Base-by-base conservation (phyloP, 257 asterid genomes). In the Oldenlandia corymbosa region DNA sequence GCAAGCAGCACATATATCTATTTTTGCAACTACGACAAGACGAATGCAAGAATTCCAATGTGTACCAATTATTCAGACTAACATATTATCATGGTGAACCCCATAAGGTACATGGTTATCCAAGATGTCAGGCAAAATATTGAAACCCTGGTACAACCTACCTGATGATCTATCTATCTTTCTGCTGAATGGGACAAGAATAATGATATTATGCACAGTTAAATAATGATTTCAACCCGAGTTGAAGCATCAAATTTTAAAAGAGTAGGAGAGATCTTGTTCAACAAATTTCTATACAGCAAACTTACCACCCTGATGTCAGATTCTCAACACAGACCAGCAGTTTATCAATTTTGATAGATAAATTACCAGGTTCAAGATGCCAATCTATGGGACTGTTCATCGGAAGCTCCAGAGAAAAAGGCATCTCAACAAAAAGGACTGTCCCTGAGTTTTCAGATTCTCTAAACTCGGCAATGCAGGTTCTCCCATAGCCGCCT, bases 91-190 rank as follows among this genome's bases (percentile, higher is more conserved):
- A n/a, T n/a, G n/a, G n/a, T n/a, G n/a, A n/a, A n/a, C n/a, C n/a
- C n/a, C 7, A 24, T 23, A 60, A 60, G 53, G 64, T 46, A 66
- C 50, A 71, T 62, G 41, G 71, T 47, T 46, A 71, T 69, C 86
- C 87, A 73, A 66, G 87, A 82, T 76, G 71, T 82, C 85, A 68
- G n/a, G 34, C 72, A 58, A 81, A 78, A 75, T 79, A 78, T 48
- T 49, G 85, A 81, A 84, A 86, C 71, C 86, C 75, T 69, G 81
- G 84, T 66, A 39, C 53, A 69, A 42, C 28, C 66, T 72, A 80
- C 50, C 50, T 76, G 72, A 73, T 13, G 60, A 70, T n/a, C 9
- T 34, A 64, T 74, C 75, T 20, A 65, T 55, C 71, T 54, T 59
- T 48, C 73, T 21, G 12, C 32, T 49, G 65, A 76, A 69, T 76